Evolutionary conservation across 148 eudicot genomes (phyloP).

Genomic region (Camellia granthamiana): DNA sequence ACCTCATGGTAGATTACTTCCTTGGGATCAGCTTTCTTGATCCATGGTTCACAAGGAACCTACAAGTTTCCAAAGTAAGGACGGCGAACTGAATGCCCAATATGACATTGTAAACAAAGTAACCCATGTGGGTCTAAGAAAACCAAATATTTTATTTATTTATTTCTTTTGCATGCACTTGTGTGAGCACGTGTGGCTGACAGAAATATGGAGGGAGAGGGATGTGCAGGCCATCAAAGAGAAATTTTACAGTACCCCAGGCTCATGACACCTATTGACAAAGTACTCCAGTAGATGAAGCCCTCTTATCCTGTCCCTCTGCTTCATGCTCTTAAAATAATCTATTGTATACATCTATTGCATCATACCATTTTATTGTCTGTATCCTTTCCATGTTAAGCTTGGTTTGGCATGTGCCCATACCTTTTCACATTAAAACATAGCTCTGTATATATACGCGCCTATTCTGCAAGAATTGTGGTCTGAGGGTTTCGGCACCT

Average conservation of each 20-base stretch:
- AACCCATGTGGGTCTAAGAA: not conserved
- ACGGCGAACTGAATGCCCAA: not conserved
- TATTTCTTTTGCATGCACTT: not conserved
- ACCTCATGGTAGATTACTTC: constrained; percentile 87
- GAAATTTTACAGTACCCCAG: constrained; percentile 54
- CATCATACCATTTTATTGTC: too few species aligned
- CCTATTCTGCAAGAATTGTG: too few species aligned
- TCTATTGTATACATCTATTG: constrained; percentile 15
- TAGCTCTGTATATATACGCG: too few species aligned
- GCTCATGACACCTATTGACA: constrained; percentile 69
- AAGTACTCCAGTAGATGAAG: constrained; percentile 84
- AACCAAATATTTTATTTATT: not conserved
- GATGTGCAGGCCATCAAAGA: not conserved
- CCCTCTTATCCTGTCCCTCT: constrained; percentile 58
- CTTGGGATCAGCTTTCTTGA: constrained; percentile 81
- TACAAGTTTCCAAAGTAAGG: constrained; percentile 16
- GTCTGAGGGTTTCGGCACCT: too few species aligned
- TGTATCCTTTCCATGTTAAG: too few species aligned
- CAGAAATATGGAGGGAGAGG: not conserved
- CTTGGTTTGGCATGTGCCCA: too few species aligned
- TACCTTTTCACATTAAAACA: too few species aligned
- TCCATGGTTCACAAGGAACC: constrained; percentile 95
- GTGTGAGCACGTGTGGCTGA: not conserved
- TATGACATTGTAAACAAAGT: not conserved
- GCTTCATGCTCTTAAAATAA: constrained; percentile 62